These are phyloP conservation scores for Thoreauomyces humboldtii DNA, from an alignment of 192 early-diverging fungal genomes.

Conservation along the genomic window DNA sequence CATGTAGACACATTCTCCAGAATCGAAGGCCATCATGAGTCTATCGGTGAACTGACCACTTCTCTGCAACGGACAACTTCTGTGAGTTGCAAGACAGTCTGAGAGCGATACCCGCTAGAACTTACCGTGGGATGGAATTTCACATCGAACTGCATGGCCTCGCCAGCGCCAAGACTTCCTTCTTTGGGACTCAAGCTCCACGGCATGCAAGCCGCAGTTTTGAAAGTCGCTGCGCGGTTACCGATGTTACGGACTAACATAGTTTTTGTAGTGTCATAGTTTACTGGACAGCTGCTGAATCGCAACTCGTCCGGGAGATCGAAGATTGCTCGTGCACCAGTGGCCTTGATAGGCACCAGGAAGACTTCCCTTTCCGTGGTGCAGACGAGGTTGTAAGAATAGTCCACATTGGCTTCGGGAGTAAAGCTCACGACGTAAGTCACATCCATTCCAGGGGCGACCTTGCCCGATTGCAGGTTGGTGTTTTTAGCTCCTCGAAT, in stretches of 20 bases:
- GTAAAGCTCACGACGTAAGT: slow-evolving; percentile 52
- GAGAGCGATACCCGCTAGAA: too few species aligned
- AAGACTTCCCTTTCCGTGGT: slow-evolving; percentile 60
- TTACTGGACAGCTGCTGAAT: slow-evolving; percentile 48
- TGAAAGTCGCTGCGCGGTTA: slow-evolving; percentile 47
- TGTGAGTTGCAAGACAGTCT: too few species aligned
- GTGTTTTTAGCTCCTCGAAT: slow-evolving; percentile 39
- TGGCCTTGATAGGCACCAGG: slow-evolving; percentile 49
- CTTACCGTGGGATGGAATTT: slow-evolving; percentile 48
- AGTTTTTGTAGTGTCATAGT: slow-evolving; percentile 35
- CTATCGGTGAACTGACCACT: slow-evolving; percentile 43
- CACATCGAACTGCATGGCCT: slow-evolving; percentile 51
- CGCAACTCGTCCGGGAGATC: slow-evolving; percentile 55
- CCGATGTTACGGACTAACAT: slow-evolving; percentile 61
- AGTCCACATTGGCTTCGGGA: slow-evolving; percentile 55
- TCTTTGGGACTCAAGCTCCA: slow-evolving; percentile 39
- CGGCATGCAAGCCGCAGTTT: slow-evolving; percentile 30
- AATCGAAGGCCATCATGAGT: slow-evolving; percentile 47
- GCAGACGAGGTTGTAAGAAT: slow-evolving; percentile 53
- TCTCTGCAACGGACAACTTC: too few species aligned
- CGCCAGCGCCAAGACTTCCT: slow-evolving; percentile 39
- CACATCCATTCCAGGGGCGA: slow-evolving; percentile 64
- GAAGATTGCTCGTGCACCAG: slow-evolving; percentile 51
- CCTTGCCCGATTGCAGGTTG: slow-evolving; percentile 48
- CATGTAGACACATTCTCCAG: slow-evolving; percentile 45